A percentile compares a stretch with the other conserved stretches of the same genome.
Conservation (phyloP, 345 rosid genomes). For the Trapa incisa region DNA sequence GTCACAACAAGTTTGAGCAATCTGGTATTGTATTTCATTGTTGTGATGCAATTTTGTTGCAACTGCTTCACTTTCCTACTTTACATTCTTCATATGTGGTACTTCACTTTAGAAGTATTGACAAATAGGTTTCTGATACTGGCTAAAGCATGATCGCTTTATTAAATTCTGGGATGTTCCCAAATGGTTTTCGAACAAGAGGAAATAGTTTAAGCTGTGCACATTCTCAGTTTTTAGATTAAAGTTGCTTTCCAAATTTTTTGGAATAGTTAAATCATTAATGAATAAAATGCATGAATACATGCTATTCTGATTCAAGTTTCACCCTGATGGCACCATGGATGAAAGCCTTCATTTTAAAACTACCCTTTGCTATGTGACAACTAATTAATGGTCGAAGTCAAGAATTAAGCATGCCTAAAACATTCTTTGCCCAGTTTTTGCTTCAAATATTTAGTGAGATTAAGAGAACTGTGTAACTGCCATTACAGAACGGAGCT, state of each 20-base stretch:
- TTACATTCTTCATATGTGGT: background rate
- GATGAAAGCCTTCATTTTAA: background rate
- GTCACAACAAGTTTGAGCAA: slow-evolving; percentile 39
- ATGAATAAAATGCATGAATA: background rate
- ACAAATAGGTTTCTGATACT: background rate
- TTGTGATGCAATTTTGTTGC: background rate
- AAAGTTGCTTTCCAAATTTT: background rate
- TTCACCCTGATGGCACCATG: background rate
- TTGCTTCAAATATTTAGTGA: background rate
- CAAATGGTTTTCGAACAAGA: background rate
- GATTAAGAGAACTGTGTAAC: no score
- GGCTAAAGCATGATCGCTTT: background rate
- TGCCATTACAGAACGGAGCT: no score
- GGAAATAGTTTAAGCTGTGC: background rate
- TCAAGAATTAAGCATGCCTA: background rate
- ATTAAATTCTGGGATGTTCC: background rate
- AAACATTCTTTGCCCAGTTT: background rate
- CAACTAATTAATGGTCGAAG: background rate
- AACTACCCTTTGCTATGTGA: background rate
- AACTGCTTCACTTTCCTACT: background rate
- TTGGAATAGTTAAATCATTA: background rate
- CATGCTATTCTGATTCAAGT: background rate
- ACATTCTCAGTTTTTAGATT: background rate
- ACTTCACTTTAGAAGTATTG: background rate
- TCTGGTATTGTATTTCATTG: slow-evolving; percentile 31